Evolutionary conservation across 371 early-diverging fungal species (phyloP).

Genomic region (Mortierella sp.): DNA sequence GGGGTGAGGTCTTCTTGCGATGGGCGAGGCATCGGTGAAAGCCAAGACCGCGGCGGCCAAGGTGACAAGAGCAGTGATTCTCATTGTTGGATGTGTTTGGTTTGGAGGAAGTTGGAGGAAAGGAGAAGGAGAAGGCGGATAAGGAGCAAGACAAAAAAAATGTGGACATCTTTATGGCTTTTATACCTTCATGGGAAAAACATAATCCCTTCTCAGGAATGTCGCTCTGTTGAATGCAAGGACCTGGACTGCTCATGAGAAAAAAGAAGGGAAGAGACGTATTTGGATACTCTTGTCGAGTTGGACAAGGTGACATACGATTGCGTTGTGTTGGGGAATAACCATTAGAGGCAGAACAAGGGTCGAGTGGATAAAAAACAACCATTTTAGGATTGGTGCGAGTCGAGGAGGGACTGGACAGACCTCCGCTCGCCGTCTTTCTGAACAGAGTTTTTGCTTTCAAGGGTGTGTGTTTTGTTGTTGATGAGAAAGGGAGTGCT

Average conservation of each 20-base stretch:
- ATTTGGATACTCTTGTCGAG: conserved; percentile 1
- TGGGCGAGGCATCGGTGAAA: conserved; percentile 27
- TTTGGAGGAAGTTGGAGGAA: not conserved
- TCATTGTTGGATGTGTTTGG: conserved; percentile 9
- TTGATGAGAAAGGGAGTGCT: not conserved
- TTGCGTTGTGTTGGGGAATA: not conserved
- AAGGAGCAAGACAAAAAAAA: not conserved
- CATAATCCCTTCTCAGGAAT: not conserved
- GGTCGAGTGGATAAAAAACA: conserved; percentile 11
- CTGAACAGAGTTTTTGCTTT: not conserved
- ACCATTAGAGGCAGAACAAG: not conserved
- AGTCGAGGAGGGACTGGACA: not conserved
- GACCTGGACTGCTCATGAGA: not conserved
- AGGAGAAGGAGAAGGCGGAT: not conserved
- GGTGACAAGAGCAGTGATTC: conserved; percentile 29
- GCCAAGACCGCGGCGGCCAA: conserved; percentile 32
- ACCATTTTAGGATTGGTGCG: conserved; percentile 1
- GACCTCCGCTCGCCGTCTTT: not conserved
- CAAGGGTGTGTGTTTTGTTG: not conserved
- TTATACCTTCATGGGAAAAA: conserved; percentile 14
- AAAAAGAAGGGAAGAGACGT: not conserved
- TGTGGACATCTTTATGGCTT: not conserved
- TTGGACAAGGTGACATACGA: not conserved
- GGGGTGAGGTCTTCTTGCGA: conserved; percentile 10
- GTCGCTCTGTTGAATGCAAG: not conserved